Base-by-base conservation (phyloP, 371 early-diverging fungal species). In the Mycotypha africana region DNA sequence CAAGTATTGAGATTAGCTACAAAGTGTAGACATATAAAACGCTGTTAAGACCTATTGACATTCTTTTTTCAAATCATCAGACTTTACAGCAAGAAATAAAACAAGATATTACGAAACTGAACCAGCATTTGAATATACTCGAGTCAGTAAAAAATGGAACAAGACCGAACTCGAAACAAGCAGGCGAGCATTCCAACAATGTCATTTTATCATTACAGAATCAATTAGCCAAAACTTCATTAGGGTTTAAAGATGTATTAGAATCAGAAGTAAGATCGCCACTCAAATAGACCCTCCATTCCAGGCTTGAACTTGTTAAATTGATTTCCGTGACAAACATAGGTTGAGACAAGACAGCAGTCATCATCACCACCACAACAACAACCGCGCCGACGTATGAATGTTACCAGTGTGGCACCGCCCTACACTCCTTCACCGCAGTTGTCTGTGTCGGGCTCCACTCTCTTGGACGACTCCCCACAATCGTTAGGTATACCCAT, bases 61-160 rank as follows among this genome's bases (percentile, higher is more conserved):
- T 47, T 4, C n/a, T 4, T n/a, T 7, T n/a, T n/a, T n/a, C n/a
- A n/a, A n/a, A n/a, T n/a, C n/a, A n/a, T n/a, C n/a, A n/a, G n/a
- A n/a, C n/a, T n/a, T n/a, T n/a, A n/a, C n/a, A n/a, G n/a, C n/a
- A n/a, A n/a, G n/a, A n/a, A n/a, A 92, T 95, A 54, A 95, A 95
- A 63, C 91, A 92, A 78, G 90, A 94, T 52, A 93, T 97, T 51
- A 91, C 91, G 31, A 82, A 83, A 37, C 71, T 95, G 43, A 93
- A 93, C 63, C 78, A 81, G 40, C 90, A 92, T 66, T 90, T 96
- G 31, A 76, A 85, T 22, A 78, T 79, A 50, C 71, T 96, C n/a
- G n/a, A n/a, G n/a, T 70, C 62, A 15, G 75, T 79, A 21, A 58
- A 62, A n/a, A 45, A 58, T 30, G 38, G 54, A 22, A 69, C 62